A percentile compares a stretch with the other conserved stretches of the same genome.
Conservation (phyloP, 1,284 basidiomycete species). For the Xerocomus tenax region DNA sequence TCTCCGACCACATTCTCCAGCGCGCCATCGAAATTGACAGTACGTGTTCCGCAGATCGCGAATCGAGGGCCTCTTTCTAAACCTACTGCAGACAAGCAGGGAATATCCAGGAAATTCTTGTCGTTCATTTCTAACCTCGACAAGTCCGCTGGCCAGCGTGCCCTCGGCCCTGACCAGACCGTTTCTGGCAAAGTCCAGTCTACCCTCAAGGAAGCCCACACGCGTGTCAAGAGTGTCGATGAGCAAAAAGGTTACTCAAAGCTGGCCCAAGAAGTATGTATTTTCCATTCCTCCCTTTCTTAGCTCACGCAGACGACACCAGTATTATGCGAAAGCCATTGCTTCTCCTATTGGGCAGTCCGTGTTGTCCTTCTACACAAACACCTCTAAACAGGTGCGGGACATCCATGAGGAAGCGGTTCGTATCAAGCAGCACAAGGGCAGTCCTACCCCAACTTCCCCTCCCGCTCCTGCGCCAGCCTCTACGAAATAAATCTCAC, state of each 20-base stretch:
- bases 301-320: conserved; percentile 4
- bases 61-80: background rate
- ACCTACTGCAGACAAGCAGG: conserved; percentile 56
- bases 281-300: background rate
- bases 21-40: conserved; percentile 84
- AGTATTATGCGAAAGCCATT: conserved; percentile 78
- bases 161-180: conserved; percentile 66
- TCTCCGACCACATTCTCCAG: conserved; percentile 73
- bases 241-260: conserved; percentile 72
- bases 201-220: conserved; percentile 51
- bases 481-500: conserved; percentile 4
- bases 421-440: conserved; percentile 62
- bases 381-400: conserved; percentile 68
- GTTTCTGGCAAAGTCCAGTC: conserved; percentile 65
- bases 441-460: conserved; percentile 14
- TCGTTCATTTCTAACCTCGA: conserved; percentile 69
- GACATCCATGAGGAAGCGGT: conserved; percentile 86
- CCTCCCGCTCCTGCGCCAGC: conserved; percentile 13
- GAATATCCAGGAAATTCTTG: conserved; percentile 80
- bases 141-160: conserved; percentile 55
- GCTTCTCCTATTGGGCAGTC: conserved; percentile 69
- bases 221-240: conserved; percentile 65
- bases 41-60: conserved; percentile 30
- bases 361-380: conserved; percentile 69
- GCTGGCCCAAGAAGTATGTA: conserved; percentile 54